Base-by-base conservation (phyloP, 768 basidiomycete species). In the Steccherinum ochraceum region DNA sequence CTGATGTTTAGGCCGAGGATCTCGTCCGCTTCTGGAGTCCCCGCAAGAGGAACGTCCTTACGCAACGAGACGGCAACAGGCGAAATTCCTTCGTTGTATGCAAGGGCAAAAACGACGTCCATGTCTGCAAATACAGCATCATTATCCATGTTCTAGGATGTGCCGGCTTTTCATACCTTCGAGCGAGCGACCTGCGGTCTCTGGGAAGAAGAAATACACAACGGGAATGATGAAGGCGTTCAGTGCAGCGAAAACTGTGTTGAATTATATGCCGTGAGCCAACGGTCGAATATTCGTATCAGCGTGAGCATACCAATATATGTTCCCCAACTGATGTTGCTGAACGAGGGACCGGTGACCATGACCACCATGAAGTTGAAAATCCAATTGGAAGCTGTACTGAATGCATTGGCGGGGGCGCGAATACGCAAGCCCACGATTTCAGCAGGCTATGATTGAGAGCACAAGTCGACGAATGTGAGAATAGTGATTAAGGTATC, bases 301-400 rank as follows among this genome's bases (percentile, higher is more conserved):
- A 47, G 18, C 23, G 3, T n/a, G n/a, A n/a, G 44, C 71, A 5
- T 46, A 75, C 73, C 78, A 39, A 82, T 82, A 59, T 83, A 83
- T 13, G 81, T 82, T 24, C 72, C 61, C 79, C 79, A 81, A 25
- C 69, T 71, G 39, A 83, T 81, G 50, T 77, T 73, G 53, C 74
- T 72, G 58, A 82, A 82, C 3, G 80, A 70, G 1, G 79, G 78
- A 0, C 80, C 77, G 11, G 80, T 81, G 53, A 81, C 73, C 80
- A 82, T 80, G 12, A 81, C 79, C 11, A 81, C 74, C 52, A 70
- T 58, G 61, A 82, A 82, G 59, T 81, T 81, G 58, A 80, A 82
- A 18, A 72, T 78, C 80, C 66, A 74, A 62, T 74, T 72, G 24
- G 67, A 63, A 10, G 69, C 78, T 1, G 82, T 84, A 35, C 78